Conservation (phyloP, 768 basidiomycete genomes). For the Tylopilus rubrobrunneus region DNA sequence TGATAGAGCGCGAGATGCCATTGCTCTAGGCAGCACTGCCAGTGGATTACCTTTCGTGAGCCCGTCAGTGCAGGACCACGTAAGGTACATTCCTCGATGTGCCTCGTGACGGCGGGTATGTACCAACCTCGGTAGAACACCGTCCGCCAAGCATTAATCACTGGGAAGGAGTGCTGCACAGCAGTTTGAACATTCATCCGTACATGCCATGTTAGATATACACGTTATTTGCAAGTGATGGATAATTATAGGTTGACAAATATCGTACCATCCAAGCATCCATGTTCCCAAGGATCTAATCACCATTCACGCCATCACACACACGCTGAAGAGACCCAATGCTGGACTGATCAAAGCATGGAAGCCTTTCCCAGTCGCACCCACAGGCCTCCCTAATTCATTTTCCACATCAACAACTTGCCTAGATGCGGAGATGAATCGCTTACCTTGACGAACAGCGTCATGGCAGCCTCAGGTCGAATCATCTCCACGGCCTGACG, state of each 20-base stretch:
- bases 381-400: slow-evolving; percentile 55
- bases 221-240: slow-evolving; percentile 4
- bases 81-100: slow-evolving; percentile 1
- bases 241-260: slow-evolving; percentile 15
- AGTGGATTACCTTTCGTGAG: neutral
- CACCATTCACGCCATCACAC: neutral
- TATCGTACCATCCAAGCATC: neutral
- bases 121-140: neutral
- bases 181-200: neutral
- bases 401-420: slow-evolving; percentile 1
- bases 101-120: neutral
- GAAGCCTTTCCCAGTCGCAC: slow-evolving; percentile 39
- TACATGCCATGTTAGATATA: slow-evolving; percentile 2
- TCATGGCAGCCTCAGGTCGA: slow-evolving; percentile 61
- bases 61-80: slow-evolving; percentile 13
- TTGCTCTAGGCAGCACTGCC: neutral
- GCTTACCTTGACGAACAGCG: slow-evolving; percentile 62
- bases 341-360: slow-evolving; percentile 10
- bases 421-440: slow-evolving; percentile 7
- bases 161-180: neutral
- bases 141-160: neutral
- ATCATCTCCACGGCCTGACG: slow-evolving; percentile 55
- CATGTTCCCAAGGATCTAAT: neutral
- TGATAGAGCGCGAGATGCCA: slow-evolving; percentile 9
- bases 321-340: neutral